A percentile compares a stretch with the other conserved stretches of the same genome.
phyloP scores from a whole-genome alignment of 805 yeast genomes.

The Ogataea wickerhamii region DNA sequence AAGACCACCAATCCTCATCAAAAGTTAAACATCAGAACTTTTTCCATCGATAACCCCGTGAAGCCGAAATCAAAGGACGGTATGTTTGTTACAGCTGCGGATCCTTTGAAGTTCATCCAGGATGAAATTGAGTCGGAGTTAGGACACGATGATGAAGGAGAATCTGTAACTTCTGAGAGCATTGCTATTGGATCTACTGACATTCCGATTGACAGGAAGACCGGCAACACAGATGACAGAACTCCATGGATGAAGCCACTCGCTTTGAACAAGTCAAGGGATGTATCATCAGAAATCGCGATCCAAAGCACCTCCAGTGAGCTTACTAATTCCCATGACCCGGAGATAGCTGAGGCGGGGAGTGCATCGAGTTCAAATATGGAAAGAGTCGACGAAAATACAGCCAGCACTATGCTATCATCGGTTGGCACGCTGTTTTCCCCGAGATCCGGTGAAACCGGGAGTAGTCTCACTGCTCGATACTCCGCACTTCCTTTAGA shows the following conservation, averaged over 20 bases:
- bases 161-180: neutral
- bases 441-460: constrained; percentile 7
- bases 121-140: constrained; percentile 5
- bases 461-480: constrained; percentile 15
- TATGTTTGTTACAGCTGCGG: constrained; percentile 29
- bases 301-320: too few relatives aligned
- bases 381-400: too few relatives aligned
- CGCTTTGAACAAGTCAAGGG: constrained; percentile 17
- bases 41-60: constrained; percentile 36
- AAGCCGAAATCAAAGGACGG: constrained; percentile 31
- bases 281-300: constrained; percentile 2
- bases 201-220: constrained; percentile 1
- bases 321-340: too few relatives aligned
- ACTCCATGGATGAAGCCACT: constrained; percentile 24
- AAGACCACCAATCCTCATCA: constrained; percentile 33
- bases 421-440: constrained; percentile 11
- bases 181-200: neutral
- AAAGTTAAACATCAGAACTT: constrained; percentile 21
- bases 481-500: constrained; percentile 19
- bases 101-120: constrained; percentile 26
- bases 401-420: constrained; percentile 2
- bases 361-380: too few relatives aligned
- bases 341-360: too few relatives aligned
- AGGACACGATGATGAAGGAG: neutral
- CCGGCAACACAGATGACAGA: constrained; percentile 7